These are phyloP conservation scores for Penicillium capsulatum DNA, from an alignment of 2,329 filamentous ascomycete genomes.

Conservation along the genomic window DNA sequence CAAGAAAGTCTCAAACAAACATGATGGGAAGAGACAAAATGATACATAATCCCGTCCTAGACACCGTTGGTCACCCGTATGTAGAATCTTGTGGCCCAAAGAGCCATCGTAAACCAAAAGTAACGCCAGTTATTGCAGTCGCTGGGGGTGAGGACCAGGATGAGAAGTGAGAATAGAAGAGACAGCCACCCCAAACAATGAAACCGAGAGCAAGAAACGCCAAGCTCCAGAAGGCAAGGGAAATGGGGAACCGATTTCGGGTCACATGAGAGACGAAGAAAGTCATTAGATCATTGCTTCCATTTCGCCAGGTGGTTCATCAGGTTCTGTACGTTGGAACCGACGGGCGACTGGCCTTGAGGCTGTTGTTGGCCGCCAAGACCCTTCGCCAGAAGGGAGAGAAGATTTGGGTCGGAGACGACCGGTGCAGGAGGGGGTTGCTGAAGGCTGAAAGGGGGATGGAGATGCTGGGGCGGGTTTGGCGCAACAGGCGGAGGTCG, in stretches of 20 bases:
- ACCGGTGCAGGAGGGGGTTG: conserved; percentile 26
- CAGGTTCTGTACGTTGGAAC: conserved; percentile 45
- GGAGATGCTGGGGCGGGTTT: conserved; percentile 29
- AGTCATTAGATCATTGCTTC: conserved; percentile 40
- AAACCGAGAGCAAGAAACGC: conserved; percentile 15
- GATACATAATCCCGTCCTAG: conserved; percentile 13
- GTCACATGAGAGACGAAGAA: conserved; percentile 8
- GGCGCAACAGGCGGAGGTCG: conserved; percentile 34
- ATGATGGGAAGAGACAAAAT: conserved; percentile 4
- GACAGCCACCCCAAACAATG: conserved; percentile 4
- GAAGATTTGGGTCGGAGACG: conserved; percentile 35
- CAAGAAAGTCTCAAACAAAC: conserved; percentile 8
- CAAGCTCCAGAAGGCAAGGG: conserved; percentile 14
- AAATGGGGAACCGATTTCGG: conserved; percentile 1
- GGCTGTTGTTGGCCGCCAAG: conserved; percentile 34
- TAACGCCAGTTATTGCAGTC: conserved; percentile 21
- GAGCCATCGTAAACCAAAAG: conserved; percentile 4
- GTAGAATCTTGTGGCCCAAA: conserved; percentile 15
- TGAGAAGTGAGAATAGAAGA: conserved; percentile 12
- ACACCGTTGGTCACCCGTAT: conserved; percentile 15
- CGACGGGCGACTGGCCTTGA: conserved; percentile 32
- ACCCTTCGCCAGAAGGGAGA: conserved; percentile 39
- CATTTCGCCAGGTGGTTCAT: conserved; percentile 47
- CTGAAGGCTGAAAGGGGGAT: conserved; percentile 31
- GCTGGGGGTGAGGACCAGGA: conserved; percentile 13